Evolutionary conservation across 768 basidiomycete species (phyloP).

Genomic region (Auriculariales sp.): DNA sequence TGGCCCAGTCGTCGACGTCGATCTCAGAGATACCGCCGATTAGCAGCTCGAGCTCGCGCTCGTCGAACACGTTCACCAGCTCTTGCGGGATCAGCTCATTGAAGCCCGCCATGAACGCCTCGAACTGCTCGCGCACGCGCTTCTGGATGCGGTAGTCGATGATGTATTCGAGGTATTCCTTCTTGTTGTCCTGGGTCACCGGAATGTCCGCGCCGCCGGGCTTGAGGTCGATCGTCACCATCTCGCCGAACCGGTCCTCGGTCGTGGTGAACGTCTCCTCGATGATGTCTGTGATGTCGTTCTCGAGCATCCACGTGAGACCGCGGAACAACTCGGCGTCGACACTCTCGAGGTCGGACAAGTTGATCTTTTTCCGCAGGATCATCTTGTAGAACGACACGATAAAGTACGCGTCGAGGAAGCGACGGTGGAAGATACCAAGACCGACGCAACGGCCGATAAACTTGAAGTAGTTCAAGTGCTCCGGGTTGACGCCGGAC

Average conservation of each 20-base stretch:
- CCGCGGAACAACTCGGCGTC: constrained; percentile 91
- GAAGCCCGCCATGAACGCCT: constrained; percentile 99
- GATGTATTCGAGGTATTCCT: constrained; percentile 87
- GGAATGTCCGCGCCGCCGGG: constrained; percentile 72
- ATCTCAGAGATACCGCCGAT: constrained; percentile 99
- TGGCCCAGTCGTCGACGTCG: constrained; percentile 98
- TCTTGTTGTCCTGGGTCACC: constrained; percentile 97
- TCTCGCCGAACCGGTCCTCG: constrained; percentile 96
- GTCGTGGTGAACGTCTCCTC: constrained; percentile 96
- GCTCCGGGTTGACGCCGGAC: constrained; percentile 95
- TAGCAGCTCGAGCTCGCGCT: constrained; percentile 89
- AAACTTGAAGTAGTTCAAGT: constrained; percentile 99
- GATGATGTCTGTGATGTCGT: constrained; percentile 95
- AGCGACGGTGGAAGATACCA: constrained; percentile 97
- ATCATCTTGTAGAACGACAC: constrained; percentile 99
- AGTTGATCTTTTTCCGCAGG: constrained; percentile 88
- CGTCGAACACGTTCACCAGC: constrained; percentile 95
- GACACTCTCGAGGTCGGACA: constrained; percentile 90
- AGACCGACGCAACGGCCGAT: constrained; percentile 91
- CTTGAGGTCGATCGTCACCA: constrained; percentile 92
- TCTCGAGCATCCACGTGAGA: constrained; percentile 99
- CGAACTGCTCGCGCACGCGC: constrained; percentile 97
- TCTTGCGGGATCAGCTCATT: constrained; percentile 98
- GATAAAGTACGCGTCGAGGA: constrained; percentile 98
- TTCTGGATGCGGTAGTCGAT: constrained; percentile 96